Base-by-base conservation (phyloP, 352 stramenopile genomes). In the Phytophthora europaea region DNA sequence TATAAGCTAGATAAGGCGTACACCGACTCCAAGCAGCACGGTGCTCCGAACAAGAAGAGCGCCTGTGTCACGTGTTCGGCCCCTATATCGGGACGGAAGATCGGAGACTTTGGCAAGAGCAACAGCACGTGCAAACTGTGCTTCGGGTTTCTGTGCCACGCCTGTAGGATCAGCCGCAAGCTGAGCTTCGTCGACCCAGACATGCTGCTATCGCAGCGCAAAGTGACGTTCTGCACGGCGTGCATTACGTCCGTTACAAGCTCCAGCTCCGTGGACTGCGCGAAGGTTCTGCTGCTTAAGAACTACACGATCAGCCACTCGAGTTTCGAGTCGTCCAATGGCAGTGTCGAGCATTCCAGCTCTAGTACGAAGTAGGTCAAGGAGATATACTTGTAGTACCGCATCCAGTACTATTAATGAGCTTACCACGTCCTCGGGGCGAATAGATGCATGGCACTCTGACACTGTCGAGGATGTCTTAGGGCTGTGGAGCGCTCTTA, bases 181-280 rank as follows among this genome's bases (percentile, higher is more conserved):
- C 52, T 81, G 61, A 74, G 62, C 54, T 79, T 81, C 20, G 61
- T 74, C 36, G 50, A 70, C 52, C 63, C 63, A 15, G 63, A 70
- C 31, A 9, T 70, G 53, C 23, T 70, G 20, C 53, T 70, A 18
- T 61, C 63, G 7, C 69, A 76, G 40, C 69, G 69, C 10, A 76
- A 76, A 50, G 69, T 76, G 52, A 72, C 69, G 12, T 76, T 76
- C 43, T 76, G 69, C 20, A 60, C 69, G 20, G 56, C 56, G 16
- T 76, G 69, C 50, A 67, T 76, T 28, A 70, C 47, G 43, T 67
- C 52, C 5, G 70, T 73, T 16, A 71, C 70, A 18, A 76, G 47
- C 38, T 36, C 70, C 20, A 81, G 74, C 57, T 73, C 74, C 1
- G 48, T 65, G 4, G 70, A 81, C 22, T 69, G 67, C 34, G 74